These are phyloP conservation scores for Tephrocybe sp. DNA, from an alignment of 768 basidiomycete species.

Conservation along the genomic window DNA sequence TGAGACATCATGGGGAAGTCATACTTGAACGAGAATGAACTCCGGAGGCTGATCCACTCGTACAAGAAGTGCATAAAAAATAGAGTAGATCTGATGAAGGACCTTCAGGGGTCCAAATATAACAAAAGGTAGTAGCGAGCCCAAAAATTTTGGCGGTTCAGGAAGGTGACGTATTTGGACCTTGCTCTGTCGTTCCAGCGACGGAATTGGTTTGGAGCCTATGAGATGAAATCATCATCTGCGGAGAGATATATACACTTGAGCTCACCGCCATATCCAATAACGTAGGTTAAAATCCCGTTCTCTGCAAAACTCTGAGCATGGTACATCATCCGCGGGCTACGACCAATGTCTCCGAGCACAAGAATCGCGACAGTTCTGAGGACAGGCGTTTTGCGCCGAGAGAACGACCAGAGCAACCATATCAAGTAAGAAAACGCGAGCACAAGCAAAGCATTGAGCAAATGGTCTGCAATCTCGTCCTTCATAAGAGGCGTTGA, in stretches of 20 bases:
- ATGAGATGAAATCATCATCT: slow-evolving; percentile 10
- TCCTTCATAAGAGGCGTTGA: slow-evolving; percentile 8
- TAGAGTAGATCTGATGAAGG: slow-evolving; percentile 57
- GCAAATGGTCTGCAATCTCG: slow-evolving; percentile 7
- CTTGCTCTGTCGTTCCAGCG: slow-evolving; percentile 62
- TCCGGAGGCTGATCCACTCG: slow-evolving; percentile 67
- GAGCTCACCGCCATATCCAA: slow-evolving; percentile 77
- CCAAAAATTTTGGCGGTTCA: slow-evolving; percentile 55
- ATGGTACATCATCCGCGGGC: slow-evolving; percentile 99
- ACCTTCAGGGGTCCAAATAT: slow-evolving; percentile 83
- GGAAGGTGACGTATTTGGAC: slow-evolving; percentile 68
- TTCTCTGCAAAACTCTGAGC: slow-evolving; percentile 86
- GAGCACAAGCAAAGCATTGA: slow-evolving; percentile 4
- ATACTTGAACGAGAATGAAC: slow-evolving; percentile 87
- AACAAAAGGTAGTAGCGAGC: slow-evolving; percentile 52
- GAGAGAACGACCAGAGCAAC: slow-evolving; percentile 31
- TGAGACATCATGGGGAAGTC: slow-evolving; percentile 22
- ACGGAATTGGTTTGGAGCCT: slow-evolving; percentile 79
- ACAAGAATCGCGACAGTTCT: slow-evolving; percentile 88
- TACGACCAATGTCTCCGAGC: slow-evolving; percentile 92
- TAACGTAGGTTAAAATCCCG: slow-evolving; percentile 72
- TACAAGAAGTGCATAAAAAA: slow-evolving; percentile 62
- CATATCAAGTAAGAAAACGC: slow-evolving; percentile 28
- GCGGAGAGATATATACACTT: background rate
- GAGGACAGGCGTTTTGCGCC: slow-evolving; percentile 37